Evolutionary conservation across 345 rosid species (phyloP).

Genomic region (Lumnitzera littorea): DNA sequence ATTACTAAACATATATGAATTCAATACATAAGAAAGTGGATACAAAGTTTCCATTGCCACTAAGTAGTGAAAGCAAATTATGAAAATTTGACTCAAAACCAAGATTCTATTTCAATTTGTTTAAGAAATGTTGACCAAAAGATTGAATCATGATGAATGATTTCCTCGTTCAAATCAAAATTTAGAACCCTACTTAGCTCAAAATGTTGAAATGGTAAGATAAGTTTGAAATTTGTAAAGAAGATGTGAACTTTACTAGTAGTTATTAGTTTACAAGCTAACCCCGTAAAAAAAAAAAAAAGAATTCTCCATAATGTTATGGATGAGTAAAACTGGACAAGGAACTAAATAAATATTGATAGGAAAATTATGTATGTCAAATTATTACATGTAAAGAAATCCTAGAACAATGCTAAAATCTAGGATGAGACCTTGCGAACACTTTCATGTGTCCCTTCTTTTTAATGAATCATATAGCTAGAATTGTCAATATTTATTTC

Average conservation of each 20-base stretch:
- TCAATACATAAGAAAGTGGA: constrained; percentile 29
- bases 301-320: neutral
- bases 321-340: neutral
- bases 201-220: too few relatives aligned
- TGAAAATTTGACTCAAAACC: neutral
- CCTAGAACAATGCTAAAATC: constrained; percentile 59
- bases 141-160: too few relatives aligned
- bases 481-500: too few relatives aligned
- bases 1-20: constrained; percentile 19
- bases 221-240: too few relatives aligned
- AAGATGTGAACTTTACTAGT: too few relatives aligned
- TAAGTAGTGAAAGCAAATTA: too few relatives aligned
- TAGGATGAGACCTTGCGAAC: constrained; percentile 73
- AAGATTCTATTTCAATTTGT: neutral
- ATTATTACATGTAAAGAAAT: constrained; percentile 82
- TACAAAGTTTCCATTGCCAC: constrained; percentile 49
- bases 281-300: neutral
- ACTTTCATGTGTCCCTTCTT: too few relatives aligned
- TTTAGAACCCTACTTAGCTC: too few relatives aligned
- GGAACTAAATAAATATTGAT: neutral
- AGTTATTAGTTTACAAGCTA: too few relatives aligned
- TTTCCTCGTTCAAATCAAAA: too few relatives aligned
- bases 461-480: too few relatives aligned
- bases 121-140: too few relatives aligned
- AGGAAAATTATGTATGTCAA: neutral